phyloP scores from a whole-genome alignment of 2,329 filamentous ascomycete species.

The Emericellopsis atlantica region DNA sequence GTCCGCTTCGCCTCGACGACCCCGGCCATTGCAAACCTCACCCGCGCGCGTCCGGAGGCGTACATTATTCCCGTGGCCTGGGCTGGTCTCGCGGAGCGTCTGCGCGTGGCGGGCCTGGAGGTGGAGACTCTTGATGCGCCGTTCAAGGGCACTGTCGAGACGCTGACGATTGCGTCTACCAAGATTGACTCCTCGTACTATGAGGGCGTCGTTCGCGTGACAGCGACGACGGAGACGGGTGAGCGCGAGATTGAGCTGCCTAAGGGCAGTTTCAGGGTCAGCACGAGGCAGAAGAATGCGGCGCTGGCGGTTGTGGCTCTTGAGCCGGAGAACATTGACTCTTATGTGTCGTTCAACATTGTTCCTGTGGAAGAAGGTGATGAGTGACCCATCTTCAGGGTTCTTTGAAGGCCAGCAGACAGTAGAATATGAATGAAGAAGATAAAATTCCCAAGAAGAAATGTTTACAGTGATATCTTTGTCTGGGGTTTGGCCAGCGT shows the following conservation, averaged over 20 bases:
- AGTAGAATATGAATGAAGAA: too few species aligned
- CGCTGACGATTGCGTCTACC: slow-evolving; percentile 11
- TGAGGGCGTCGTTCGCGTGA: slow-evolving; percentile 12
- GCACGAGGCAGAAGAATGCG: slow-evolving; percentile 18
- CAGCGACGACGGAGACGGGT: slow-evolving; percentile 7
- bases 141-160: slow-evolving; percentile 14
- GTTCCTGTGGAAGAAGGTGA: slow-evolving; percentile 13
- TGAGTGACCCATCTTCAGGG: slow-evolving; percentile 16
- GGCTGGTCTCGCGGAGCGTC: slow-evolving; percentile 13
- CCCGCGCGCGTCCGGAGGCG: slow-evolving; percentile 13
- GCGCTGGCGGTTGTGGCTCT: slow-evolving; percentile 13
- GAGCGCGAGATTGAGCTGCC: slow-evolving; percentile 10
- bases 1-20: slow-evolving; percentile 16
- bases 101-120: slow-evolving; percentile 10
- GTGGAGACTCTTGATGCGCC: slow-evolving; percentile 10
- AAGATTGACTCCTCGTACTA: slow-evolving; percentile 10
- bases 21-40: slow-evolving; percentile 13
- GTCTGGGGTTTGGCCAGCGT: too few species aligned
- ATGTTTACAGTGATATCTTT: too few species aligned
- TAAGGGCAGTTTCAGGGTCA: slow-evolving; percentile 15
- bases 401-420: neutral
- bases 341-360: slow-evolving; percentile 16
- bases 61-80: slow-evolving; percentile 17
- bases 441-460: too few species aligned
- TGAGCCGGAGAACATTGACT: slow-evolving; percentile 19